Evolutionary conservation across 768 basidiomycete genomes (phyloP), one percentile per base, ranked within the genome.

Genomic region (Gymnopilus junonius): DNA sequence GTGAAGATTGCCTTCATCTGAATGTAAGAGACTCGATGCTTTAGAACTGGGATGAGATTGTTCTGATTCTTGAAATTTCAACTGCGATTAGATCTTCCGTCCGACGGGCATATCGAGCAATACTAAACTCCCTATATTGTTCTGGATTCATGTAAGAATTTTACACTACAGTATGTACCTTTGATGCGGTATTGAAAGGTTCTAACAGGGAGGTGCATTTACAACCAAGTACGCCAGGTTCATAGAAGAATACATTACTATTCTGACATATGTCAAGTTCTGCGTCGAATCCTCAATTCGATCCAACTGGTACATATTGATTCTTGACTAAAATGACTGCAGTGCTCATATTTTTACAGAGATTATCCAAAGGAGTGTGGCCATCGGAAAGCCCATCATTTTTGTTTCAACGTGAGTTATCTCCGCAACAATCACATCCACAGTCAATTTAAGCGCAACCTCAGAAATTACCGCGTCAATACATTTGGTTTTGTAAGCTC

Each of bases 401-500:
- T 84, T 86, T 65, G 83, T 86, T 35, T 83, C 83, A 2, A 77
- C 80, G 83, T 84, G 64, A 50, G 76, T 63, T 14, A 21, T 20
- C 39, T 42, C 45, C 17, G 17, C 4, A 51, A 40, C 20, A 4
- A 56, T 8, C 55, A 2, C 58, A 25, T 31, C 29, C 27, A 7
- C 29, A 11, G 20, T 60, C 23, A 31, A 48, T 60, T 59, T 20
- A 21, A 45, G 20, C 29, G 23, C 11, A 54, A 20, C 23, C 4
- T 62, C 32, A 86, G 84, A 8, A 87, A 87, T 68, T 87, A 86
- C 60, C 84, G 85, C 4, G 60, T 86, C 43, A 87, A 86, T 66
- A 83, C 83, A 0, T 86, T 86, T 64, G 85, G 85, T 53, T 87
- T 87, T 59, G 84, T 85, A 45, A 64, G 79, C 7, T 17, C 25